Evolutionary conservation across 305 asterid genomes (phyloP).

Genomic region (Rubia tinctorum): DNA sequence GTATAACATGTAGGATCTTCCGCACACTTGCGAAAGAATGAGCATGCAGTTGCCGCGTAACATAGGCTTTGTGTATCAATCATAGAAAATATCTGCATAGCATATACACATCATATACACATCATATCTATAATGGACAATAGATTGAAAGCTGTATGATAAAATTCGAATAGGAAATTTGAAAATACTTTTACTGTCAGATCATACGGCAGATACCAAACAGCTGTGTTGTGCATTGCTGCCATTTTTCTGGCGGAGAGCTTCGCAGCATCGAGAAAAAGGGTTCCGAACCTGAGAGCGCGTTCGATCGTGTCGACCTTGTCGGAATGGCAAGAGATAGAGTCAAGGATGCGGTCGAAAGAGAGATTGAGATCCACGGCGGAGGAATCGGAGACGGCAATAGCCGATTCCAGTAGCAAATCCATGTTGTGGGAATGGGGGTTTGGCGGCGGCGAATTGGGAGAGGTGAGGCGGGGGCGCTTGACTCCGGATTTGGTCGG

Average conservation of each 20-base stretch:
- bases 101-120: conserved; percentile 15
- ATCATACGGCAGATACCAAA: conserved; percentile 70
- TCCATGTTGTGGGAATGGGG: conserved; percentile 27
- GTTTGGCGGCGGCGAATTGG: conserved; percentile 20
- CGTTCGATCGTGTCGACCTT: conserved; percentile 52
- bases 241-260: conserved; percentile 65
- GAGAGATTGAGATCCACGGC: conserved; percentile 46
- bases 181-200: conserved; percentile 62
- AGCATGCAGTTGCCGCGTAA: conserved; percentile 70
- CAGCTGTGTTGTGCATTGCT: conserved; percentile 59
- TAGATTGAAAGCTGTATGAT: conserved; percentile 5
- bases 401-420: conserved; percentile 52
- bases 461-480: conserved; percentile 48
- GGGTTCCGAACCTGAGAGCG: conserved; percentile 62
- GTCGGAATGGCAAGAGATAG: conserved; percentile 43
- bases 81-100: conserved; percentile 64
- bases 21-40: conserved; percentile 77
- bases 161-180: background rate
- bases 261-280: conserved; percentile 67
- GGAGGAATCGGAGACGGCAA: conserved; percentile 51
- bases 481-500: conserved; percentile 46
- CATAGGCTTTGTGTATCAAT: conserved; percentile 76
- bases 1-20: conserved; percentile 76
- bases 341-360: conserved; percentile 58
- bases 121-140: no score